Percentiles rank a stretch among this genome's conserved stretches.
These are phyloP conservation scores for Kurtzmaniella fragi DNA, from an alignment of 805 yeast genomes.

Conservation along the genomic window DNA sequence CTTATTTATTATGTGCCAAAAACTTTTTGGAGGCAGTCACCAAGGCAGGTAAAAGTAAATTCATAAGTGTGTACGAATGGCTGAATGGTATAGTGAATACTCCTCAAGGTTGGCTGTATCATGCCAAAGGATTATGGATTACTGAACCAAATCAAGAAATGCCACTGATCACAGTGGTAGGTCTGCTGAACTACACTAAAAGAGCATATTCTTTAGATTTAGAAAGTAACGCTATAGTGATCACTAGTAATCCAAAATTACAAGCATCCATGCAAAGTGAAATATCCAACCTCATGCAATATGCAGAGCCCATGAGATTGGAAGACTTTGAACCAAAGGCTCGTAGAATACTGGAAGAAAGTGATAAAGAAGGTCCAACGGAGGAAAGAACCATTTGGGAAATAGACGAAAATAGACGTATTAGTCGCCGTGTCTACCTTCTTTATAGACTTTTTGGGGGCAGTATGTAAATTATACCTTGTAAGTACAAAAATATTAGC, in stretches of 20 bases:
- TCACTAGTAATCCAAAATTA: slow-evolving; percentile 63
- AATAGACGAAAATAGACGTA: slow-evolving; percentile 52
- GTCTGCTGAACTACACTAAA: slow-evolving; percentile 90
- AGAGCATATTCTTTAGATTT: slow-evolving; percentile 84
- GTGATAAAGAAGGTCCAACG: neutral
- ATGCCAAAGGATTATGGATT: slow-evolving; percentile 94
- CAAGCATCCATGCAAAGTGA: slow-evolving; percentile 57
- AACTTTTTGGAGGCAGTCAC: slow-evolving; percentile 55
- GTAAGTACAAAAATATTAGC: slow-evolving; percentile 2
- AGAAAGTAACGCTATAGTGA: slow-evolving; percentile 78
- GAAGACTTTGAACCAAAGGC: slow-evolving; percentile 50
- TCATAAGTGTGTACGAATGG: slow-evolving; percentile 76
- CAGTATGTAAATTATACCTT: slow-evolving; percentile 25
- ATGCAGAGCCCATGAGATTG: slow-evolving; percentile 49
- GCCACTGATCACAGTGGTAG: slow-evolving; percentile 78
- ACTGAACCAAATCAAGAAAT: slow-evolving; percentile 47
- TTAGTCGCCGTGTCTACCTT: slow-evolving; percentile 57
- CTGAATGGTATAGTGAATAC: slow-evolving; percentile 77
- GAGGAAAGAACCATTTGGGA: slow-evolving; percentile 16
- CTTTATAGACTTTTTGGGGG: slow-evolving; percentile 64
- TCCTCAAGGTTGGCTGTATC: slow-evolving; percentile 92
- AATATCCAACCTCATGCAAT: slow-evolving; percentile 50
- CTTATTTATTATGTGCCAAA: slow-evolving; percentile 74
- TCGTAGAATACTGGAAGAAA: slow-evolving; percentile 2
- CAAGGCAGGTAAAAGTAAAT: slow-evolving; percentile 31